Evolutionary conservation across 2,329 filamentous ascomycete species (phyloP).

Genomic region (Fusarium guadeloupense): DNA sequence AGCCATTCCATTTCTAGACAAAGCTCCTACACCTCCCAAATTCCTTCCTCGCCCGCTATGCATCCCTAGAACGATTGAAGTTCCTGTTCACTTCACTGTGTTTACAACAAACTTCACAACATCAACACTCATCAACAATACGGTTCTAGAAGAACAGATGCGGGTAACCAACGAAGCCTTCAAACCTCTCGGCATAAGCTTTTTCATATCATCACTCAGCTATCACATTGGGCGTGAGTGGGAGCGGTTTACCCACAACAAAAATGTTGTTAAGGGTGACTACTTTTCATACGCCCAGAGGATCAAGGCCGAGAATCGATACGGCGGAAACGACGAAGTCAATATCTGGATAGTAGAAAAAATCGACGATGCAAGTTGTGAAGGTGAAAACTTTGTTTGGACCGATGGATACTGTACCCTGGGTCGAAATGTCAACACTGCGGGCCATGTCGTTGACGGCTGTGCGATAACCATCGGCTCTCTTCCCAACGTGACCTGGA

Average conservation of each 20-base stretch:
- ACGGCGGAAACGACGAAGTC: not conserved
- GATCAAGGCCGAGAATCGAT: not conserved
- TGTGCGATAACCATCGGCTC: not conserved
- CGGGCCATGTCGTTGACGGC: not conserved
- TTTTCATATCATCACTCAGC: not conserved
- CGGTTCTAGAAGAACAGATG: not conserved
- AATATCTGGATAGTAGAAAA: not conserved
- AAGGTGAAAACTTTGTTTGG: not conserved
- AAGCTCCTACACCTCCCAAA: not conserved
- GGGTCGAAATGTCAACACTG: not conserved
- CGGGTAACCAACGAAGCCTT: not conserved
- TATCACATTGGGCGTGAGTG: not conserved
- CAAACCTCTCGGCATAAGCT: not conserved
- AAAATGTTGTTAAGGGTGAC: not conserved
- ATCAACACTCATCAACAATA: not conserved
- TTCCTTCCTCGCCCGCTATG: not conserved
- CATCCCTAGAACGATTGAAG: not conserved
- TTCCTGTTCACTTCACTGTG: not conserved
- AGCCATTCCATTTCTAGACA: not conserved
- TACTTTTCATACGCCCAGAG: not conserved
- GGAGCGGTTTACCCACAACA: not conserved
- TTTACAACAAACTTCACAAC: not conserved
- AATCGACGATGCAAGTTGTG: not conserved
- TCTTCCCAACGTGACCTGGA: not conserved
- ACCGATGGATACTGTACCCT: not conserved